Conservation (phyloP, 2,329 filamentous ascomycete genomes). For the Septoria linicola region DNA sequence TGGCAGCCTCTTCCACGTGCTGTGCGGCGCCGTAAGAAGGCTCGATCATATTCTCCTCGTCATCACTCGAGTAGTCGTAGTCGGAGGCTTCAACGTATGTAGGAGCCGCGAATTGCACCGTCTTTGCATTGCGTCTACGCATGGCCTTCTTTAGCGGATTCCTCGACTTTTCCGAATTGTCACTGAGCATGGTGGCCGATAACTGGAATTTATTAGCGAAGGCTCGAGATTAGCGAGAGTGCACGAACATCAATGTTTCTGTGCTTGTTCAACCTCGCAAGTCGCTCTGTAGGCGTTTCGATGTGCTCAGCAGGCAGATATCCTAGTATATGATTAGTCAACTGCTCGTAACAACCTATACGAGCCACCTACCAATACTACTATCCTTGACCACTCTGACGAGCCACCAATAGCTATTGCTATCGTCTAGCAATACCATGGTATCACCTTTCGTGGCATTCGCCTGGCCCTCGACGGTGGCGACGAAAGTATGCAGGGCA, state of each 20-base stretch:
- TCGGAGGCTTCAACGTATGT: conserved; percentile 88
- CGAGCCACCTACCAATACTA: conserved; percentile 67
- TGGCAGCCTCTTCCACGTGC: conserved; percentile 23
- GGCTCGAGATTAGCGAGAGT: conserved; percentile 9
- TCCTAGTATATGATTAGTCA: conserved; percentile 53
- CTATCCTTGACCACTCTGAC: conserved; percentile 96
- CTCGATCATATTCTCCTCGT: conserved; percentile 45
- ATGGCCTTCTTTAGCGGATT: conserved; percentile 82
- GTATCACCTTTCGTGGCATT: conserved; percentile 98
- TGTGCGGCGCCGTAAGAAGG: conserved; percentile 24
- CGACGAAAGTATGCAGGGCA: conserved; percentile 94
- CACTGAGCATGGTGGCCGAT: conserved; percentile 68
- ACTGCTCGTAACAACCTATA: not conserved
- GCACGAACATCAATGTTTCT: conserved; percentile 89
- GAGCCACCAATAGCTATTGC: conserved; percentile 99
- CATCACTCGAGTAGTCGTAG: conserved; percentile 79
- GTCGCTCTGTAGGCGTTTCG: conserved; percentile 90
- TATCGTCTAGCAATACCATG: conserved; percentile 97
- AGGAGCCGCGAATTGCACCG: conserved; percentile 78
- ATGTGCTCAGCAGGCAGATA: conserved; percentile 98
- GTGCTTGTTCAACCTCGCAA: conserved; percentile 94
- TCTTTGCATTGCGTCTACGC: conserved; percentile 77
- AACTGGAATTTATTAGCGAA: conserved; percentile 49
- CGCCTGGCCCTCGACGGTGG: conserved; percentile 95
- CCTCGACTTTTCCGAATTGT: conserved; percentile 75